A percentile compares a stretch with the other conserved stretches of the same genome.
These are phyloP conservation scores for Nymphaea colorata DNA, from an alignment of 164 flowering plant species.

Conservation along the genomic window DNA sequence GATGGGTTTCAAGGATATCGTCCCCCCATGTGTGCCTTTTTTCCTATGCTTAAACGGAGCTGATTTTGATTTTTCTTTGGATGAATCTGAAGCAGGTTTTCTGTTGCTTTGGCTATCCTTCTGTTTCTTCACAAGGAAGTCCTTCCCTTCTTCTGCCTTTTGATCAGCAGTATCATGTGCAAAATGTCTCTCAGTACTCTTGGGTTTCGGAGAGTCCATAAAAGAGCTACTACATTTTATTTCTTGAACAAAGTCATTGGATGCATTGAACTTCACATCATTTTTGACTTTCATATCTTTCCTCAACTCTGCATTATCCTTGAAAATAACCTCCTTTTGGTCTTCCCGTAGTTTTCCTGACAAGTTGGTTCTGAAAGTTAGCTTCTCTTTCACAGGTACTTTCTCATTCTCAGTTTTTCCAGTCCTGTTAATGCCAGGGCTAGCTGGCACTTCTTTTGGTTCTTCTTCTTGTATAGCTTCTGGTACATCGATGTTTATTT, in stretches of 20 bases:
- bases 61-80: background rate
- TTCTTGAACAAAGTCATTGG: background rate
- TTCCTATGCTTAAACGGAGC: conserved; percentile 11
- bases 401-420: background rate
- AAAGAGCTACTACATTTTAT: too few species aligned
- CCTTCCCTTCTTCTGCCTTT: background rate
- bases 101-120: background rate
- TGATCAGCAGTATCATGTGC: background rate
- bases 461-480: background rate
- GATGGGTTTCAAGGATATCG: conserved; percentile 15
- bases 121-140: background rate
- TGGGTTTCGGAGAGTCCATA: background rate
- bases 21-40: conserved; percentile 9
- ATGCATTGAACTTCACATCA: background rate
- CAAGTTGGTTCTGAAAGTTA: background rate
- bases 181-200: background rate
- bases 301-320: background rate
- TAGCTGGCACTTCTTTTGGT: background rate
- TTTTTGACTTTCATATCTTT: background rate
- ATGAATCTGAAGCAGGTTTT: background rate
- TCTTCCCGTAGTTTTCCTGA: background rate
- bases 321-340: background rate
- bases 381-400: background rate
- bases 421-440: background rate
- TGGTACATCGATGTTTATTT: background rate